A percentile compares a stretch with the other conserved stretches of the same genome.
Conservation (phyloP, 2,329 filamentous ascomycete genomes). For the Stachybotrys elegans region DNA sequence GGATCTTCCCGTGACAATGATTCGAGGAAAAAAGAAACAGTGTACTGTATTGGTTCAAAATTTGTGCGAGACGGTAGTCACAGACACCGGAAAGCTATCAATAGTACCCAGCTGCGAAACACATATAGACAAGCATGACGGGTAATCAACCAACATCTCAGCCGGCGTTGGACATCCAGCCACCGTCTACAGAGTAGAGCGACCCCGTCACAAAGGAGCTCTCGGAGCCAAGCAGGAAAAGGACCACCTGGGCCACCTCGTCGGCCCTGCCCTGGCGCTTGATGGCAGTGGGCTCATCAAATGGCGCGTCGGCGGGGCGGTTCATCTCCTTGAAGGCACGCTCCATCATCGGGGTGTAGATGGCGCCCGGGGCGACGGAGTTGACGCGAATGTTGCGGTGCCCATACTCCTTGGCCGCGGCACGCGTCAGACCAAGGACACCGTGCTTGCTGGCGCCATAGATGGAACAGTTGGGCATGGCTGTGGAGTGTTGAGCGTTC, state of each 20-base stretch:
- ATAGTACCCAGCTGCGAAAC: too few species aligned
- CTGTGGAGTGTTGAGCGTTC: neutral
- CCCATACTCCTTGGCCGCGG: conserved; percentile 34
- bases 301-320: conserved; percentile 29
- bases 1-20: too few species aligned
- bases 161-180: too few species aligned
- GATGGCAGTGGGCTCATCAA: conserved; percentile 37
- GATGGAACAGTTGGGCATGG: conserved; percentile 23
- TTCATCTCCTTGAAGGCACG: conserved; percentile 31
- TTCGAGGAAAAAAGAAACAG: too few species aligned
- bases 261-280: conserved; percentile 37
- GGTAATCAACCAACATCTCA: too few species aligned
- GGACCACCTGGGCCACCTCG: conserved; percentile 28
- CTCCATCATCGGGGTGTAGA: conserved; percentile 45
- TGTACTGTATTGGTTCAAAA: too few species aligned
- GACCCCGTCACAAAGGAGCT: conserved; percentile 30
- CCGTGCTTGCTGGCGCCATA: conserved; percentile 35
- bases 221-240: conserved; percentile 29
- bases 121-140: too few species aligned
- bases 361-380: conserved; percentile 42
- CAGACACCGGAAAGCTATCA: too few species aligned
- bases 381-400: conserved; percentile 39
- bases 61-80: too few species aligned
- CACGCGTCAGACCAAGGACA: conserved; percentile 29
- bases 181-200: conserved; percentile 41